These are phyloP conservation scores for Fusarium falciforme DNA, from an alignment of 2,329 filamentous ascomycete species.

Conservation along the genomic window DNA sequence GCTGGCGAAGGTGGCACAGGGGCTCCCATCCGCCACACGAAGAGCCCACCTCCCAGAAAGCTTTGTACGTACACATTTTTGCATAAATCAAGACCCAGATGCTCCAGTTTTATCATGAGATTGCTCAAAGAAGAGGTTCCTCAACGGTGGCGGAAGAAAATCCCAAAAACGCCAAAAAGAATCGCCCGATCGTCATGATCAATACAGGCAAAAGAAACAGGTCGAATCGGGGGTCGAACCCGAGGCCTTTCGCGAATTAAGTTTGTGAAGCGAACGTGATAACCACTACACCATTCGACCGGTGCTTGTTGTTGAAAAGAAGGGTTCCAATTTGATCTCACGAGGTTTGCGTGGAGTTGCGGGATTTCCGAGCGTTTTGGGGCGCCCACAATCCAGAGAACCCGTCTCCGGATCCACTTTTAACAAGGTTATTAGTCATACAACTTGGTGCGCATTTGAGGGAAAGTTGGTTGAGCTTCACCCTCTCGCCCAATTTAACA, in stretches of 20 bases:
- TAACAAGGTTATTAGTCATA: background rate
- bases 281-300: constrained; percentile 1
- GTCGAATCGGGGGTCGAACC: constrained; percentile 19
- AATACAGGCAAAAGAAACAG: background rate
- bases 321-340: background rate
- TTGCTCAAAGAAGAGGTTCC: background rate
- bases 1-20: too few relatives aligned
- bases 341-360: background rate
- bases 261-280: constrained; percentile 1
- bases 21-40: too few relatives aligned
- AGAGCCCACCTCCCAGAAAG: background rate
- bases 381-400: background rate
- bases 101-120: background rate
- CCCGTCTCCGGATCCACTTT: background rate
- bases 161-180: background rate
- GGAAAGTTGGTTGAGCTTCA: background rate
- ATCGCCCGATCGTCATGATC: background rate
- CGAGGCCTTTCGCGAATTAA: background rate
- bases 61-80: background rate
- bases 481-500: background rate
- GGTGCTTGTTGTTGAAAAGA: background rate
- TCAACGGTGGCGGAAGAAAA: background rate
- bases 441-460: background rate
- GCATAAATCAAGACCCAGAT: background rate
- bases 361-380: background rate